Evolutionary conservation across 306 rosid species (phyloP).

Genomic region (Pachyrhizus erosus): DNA sequence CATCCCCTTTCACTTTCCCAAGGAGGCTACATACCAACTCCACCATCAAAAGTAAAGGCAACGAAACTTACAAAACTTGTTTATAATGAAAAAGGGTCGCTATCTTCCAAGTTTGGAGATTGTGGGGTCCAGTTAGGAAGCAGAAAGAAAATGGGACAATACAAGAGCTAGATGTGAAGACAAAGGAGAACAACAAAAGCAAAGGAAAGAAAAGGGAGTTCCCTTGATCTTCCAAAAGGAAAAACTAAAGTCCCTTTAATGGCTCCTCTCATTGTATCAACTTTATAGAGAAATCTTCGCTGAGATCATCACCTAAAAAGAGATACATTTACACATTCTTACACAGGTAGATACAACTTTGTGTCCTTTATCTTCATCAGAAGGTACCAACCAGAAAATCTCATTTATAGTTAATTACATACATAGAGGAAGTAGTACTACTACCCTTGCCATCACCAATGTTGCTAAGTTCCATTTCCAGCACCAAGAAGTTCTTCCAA

Average conservation of each 20-base stretch:
- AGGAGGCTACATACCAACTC: conserved; percentile 75
- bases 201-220: not conserved
- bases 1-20: conserved; percentile 65
- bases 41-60: conserved; percentile 77
- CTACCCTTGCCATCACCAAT: conserved; percentile 44
- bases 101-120: conserved; percentile 42
- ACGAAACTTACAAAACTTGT: conserved; percentile 51
- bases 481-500: conserved; percentile 78
- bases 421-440: not conserved
- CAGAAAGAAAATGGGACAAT: conserved; percentile 39
- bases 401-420: not conserved
- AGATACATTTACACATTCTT: conserved; percentile 32
- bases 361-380: conserved; percentile 32
- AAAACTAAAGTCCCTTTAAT: conserved; percentile 48
- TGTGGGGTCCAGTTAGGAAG: conserved; percentile 55
- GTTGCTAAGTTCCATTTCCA: conserved; percentile 73
- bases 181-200: conserved; percentile 50
- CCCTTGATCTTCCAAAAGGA: conserved; percentile 3
- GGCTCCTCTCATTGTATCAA: conserved; percentile 55
- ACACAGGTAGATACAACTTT: conserved; percentile 27
- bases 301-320: conserved; percentile 41
- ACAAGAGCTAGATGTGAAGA: conserved; percentile 48
- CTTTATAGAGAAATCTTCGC: conserved; percentile 60
- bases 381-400: conserved; percentile 37
- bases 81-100: conserved; percentile 28